Percentiles rank a stretch among this genome's conserved stretches.
Evolutionary conservation across 1,139 yeast species (phyloP).

Genomic region (Hansenula sp.): DNA sequence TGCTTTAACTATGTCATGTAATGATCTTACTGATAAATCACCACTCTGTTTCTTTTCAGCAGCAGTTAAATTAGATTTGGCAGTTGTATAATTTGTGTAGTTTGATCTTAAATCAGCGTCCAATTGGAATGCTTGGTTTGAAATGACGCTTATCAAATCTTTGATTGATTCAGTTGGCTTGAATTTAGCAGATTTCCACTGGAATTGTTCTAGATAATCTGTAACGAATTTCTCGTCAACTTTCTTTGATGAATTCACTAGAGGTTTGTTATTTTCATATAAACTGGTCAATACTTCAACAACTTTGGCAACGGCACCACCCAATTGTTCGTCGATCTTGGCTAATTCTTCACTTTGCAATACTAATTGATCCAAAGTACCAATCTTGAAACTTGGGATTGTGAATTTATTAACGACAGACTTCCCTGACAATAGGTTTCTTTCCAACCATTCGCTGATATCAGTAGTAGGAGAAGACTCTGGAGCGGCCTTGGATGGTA

Average conservation of each 20-base stretch:
- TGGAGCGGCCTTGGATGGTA: slow-evolving; percentile 47
- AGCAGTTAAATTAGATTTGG: slow-evolving; percentile 78
- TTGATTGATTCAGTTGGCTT: slow-evolving; percentile 80
- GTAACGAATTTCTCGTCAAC: slow-evolving; percentile 46
- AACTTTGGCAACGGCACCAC: slow-evolving; percentile 64
- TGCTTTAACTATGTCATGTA: slow-evolving; percentile 84
- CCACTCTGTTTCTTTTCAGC: slow-evolving; percentile 94
- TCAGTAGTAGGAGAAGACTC: slow-evolving; percentile 36
- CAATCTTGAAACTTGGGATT: slow-evolving; percentile 90
- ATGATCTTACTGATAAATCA: slow-evolving; percentile 83
- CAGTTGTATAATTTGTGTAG: slow-evolving; percentile 69
- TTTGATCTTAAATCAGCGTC: slow-evolving; percentile 79
- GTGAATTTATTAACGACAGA: slow-evolving; percentile 37
- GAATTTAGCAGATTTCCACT: slow-evolving; percentile 86
- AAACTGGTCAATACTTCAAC: slow-evolving; percentile 63
- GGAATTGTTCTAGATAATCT: slow-evolving; percentile 67
- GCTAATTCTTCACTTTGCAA: slow-evolving; percentile 86
- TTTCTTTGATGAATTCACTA: slow-evolving; percentile 42
- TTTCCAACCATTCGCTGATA: slow-evolving; percentile 34
- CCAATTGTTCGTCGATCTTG: slow-evolving; percentile 75
- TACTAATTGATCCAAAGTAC: slow-evolving; percentile 88
- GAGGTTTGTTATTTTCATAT: slow-evolving; percentile 41
- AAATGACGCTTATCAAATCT: slow-evolving; percentile 65
- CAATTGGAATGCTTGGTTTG: slow-evolving; percentile 74
- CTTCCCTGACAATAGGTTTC: slow-evolving; percentile 29